phyloP scores from a whole-genome alignment of 1,284 basidiomycete species.

The Sanghuangporus weigelae region DNA sequence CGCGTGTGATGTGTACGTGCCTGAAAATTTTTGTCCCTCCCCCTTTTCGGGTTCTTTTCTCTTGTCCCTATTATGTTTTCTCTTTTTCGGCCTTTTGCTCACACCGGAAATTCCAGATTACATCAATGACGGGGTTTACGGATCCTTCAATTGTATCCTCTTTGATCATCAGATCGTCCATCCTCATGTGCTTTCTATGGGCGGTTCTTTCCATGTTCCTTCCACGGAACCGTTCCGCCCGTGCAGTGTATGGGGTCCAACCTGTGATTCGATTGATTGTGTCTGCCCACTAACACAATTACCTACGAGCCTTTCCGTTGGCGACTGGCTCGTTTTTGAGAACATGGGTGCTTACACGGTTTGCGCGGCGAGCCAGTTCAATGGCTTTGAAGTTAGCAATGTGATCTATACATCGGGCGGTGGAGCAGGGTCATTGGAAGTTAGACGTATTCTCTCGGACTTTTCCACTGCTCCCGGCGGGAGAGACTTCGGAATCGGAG shows the following conservation, averaged over 20 bases:
- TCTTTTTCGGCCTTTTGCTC: constrained; percentile 6
- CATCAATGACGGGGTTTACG: constrained; percentile 98
- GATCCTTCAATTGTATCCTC: constrained; percentile 96
- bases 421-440: constrained; percentile 30
- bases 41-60: constrained; percentile 13
- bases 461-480: neutral
- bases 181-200: constrained; percentile 72
- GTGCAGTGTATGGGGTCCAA: constrained; percentile 69
- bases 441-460: constrained; percentile 18
- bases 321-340: constrained; percentile 90
- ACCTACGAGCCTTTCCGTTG: constrained; percentile 64
- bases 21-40: constrained; percentile 2
- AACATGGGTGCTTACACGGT: constrained; percentile 95
- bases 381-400: constrained; percentile 70
- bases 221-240: constrained; percentile 39
- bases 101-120: constrained; percentile 58
- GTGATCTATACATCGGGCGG: constrained; percentile 59
- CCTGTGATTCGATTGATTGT: constrained; percentile 90
- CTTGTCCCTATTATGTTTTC: constrained; percentile 20
- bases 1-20: constrained; percentile 77
- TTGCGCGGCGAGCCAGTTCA: constrained; percentile 86
- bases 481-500: neutral
- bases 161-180: constrained; percentile 89
- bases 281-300: constrained; percentile 60
- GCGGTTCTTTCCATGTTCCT: constrained; percentile 49